phyloP scores from a whole-genome alignment of 2,329 filamentous ascomycete genomes.

The Ceratocystis destructans region DNA sequence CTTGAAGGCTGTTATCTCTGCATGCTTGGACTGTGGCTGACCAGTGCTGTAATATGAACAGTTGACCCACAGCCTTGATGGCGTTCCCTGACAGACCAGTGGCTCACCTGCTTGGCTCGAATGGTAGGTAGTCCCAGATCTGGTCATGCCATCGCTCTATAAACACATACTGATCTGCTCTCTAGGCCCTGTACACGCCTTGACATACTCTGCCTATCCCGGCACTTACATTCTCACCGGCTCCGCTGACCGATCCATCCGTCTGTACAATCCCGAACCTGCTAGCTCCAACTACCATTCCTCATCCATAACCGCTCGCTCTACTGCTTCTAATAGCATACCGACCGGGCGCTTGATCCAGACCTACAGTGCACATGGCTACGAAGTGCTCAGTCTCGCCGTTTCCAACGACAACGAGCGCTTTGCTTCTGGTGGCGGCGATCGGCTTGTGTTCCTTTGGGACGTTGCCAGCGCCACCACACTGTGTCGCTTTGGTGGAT shows the following conservation, averaged over 20 bases:
- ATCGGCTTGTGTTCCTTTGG: constrained; percentile 86
- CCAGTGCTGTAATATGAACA: constrained; percentile 2
- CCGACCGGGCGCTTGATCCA: constrained; percentile 58
- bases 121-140: constrained; percentile 32
- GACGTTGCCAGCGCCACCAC: constrained; percentile 75
- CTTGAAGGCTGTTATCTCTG: neutral
- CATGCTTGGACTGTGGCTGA: neutral
- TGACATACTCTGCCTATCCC: constrained; percentile 57
- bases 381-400: constrained; percentile 72
- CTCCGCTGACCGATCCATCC: constrained; percentile 68
- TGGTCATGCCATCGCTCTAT: neutral
- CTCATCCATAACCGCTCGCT: neutral
- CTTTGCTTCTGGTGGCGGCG: constrained; percentile 79
- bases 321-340: constrained; percentile 20
- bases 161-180: neutral
- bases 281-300: constrained; percentile 28
- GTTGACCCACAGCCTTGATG: constrained; percentile 26
- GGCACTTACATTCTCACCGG: constrained; percentile 74
- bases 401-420: constrained; percentile 65
- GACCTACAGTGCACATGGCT: constrained; percentile 78
- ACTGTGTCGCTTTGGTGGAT: constrained; percentile 55
- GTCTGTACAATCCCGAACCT: constrained; percentile 67
- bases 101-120: constrained; percentile 44
- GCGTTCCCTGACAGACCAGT: constrained; percentile 36
- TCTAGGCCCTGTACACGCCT: constrained; percentile 55